These are phyloP conservation scores for Zymoseptoria crescenta DNA, from an alignment of 2,329 filamentous ascomycete species.

Conservation along the genomic window DNA sequence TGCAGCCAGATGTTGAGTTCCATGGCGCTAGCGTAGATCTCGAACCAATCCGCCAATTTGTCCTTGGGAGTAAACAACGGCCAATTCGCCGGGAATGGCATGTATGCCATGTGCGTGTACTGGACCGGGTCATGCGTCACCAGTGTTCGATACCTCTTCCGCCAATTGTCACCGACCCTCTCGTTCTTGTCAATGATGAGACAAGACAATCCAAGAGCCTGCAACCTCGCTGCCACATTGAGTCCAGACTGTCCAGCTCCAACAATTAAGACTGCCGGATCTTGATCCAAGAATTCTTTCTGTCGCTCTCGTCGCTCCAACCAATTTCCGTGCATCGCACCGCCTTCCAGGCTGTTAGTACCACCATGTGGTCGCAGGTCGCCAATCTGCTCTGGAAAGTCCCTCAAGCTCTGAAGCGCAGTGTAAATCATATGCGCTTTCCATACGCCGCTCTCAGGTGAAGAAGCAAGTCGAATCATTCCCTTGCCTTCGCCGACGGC, in stretches of 20 bases:
- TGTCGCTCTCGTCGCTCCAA: slow-evolving; percentile 32
- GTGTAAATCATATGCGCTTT: slow-evolving; percentile 60
- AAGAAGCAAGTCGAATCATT: slow-evolving; percentile 44
- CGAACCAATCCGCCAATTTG: slow-evolving; percentile 59
- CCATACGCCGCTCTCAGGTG: slow-evolving; percentile 41
- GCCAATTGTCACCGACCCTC: slow-evolving; percentile 45
- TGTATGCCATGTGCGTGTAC: slow-evolving; percentile 54
- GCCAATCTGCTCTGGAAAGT: slow-evolving; percentile 45
- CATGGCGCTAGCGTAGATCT: slow-evolving; percentile 55
- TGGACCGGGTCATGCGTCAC: slow-evolving; percentile 62
- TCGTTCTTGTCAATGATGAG: slow-evolving; percentile 41
- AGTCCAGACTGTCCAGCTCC: slow-evolving; percentile 30
- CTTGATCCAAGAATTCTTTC: slow-evolving; percentile 28
- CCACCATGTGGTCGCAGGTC: slow-evolving; percentile 48
- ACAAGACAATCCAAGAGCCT: slow-evolving; percentile 33
- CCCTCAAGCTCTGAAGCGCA: slow-evolving; percentile 46
- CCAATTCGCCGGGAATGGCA: slow-evolving; percentile 58
- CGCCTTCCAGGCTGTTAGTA: slow-evolving; percentile 54
- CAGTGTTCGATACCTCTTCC: slow-evolving; percentile 44
- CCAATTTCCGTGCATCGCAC: slow-evolving; percentile 43
- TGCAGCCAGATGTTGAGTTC: slow-evolving; percentile 61
- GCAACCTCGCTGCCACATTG: slow-evolving; percentile 31
- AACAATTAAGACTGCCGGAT: slow-evolving; percentile 55
- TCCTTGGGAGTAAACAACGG: slow-evolving; percentile 60
- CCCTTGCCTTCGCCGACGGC: slow-evolving; percentile 50